Conservation (phyloP, 2,329 filamentous ascomycete genomes). For the Gnomoniopsis sp. region DNA sequence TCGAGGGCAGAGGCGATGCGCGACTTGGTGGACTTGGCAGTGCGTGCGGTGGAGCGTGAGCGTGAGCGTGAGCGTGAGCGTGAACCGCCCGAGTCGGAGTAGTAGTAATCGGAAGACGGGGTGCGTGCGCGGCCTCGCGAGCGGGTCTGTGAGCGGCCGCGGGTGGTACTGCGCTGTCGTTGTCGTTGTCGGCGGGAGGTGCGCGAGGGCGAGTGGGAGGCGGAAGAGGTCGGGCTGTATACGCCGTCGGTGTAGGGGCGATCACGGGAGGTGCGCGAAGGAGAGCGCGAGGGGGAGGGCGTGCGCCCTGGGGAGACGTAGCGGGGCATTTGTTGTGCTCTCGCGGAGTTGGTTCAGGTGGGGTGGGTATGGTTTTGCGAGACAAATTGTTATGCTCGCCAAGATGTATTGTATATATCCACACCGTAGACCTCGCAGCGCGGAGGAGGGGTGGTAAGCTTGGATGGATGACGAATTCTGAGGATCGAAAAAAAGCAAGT, state of each 20-base stretch:
- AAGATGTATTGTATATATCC: too few species aligned
- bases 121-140: conserved; percentile 5
- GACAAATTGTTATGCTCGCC: background rate
- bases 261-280: conserved; percentile 14
- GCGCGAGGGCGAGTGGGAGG: conserved; percentile 20
- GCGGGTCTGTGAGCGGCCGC: background rate
- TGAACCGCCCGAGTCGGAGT: conserved; percentile 18
- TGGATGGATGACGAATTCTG: too few species aligned
- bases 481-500: too few species aligned
- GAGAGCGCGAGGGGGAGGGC: conserved; percentile 19
- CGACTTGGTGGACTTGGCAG: background rate
- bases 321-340: conserved; percentile 19
- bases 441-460: too few species aligned
- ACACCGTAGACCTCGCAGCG: too few species aligned
- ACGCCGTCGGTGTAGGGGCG: conserved; percentile 13
- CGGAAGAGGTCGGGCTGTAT: conserved; percentile 18
- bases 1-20: conserved; percentile 6
- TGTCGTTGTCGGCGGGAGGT: conserved; percentile 1
- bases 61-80: conserved; percentile 1
- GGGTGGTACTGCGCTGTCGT: background rate
- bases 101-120: conserved; percentile 8
- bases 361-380: background rate
- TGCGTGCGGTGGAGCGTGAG: conserved; percentile 4
- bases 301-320: conserved; percentile 23
- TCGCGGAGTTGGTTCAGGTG: background rate